Conservation (phyloP, 2,329 filamentous ascomycete species). For the Knoxdaviesia proteae region DNA sequence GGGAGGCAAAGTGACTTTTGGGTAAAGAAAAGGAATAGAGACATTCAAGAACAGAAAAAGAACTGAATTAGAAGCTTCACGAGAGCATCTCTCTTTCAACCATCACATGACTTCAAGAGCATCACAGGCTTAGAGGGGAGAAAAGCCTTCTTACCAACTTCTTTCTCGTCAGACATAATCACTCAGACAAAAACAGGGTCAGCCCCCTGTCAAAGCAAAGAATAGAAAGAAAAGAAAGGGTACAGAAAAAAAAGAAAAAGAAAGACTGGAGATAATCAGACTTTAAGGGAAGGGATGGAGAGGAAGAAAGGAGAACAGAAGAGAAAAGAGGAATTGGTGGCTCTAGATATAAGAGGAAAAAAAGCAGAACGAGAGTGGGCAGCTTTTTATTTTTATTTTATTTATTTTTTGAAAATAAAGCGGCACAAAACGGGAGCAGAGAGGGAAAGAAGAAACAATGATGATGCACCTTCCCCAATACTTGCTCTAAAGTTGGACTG, state of each 20-base stretch:
- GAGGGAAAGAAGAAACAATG: no score
- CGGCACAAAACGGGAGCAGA: no score
- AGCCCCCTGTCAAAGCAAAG: neutral
- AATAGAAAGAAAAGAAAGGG: neutral
- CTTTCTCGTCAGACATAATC: slow-evolving; percentile 22
- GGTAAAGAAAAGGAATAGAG: no score
- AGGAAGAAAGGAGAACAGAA: neutral
- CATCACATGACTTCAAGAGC: no score
- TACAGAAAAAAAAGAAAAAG: neutral
- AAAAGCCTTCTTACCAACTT: slow-evolving; percentile 16
- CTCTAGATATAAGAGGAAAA: neutral
- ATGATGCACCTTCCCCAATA: no score
- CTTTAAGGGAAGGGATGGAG: neutral
- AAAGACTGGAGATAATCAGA: neutral
- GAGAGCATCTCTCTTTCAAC: neutral
- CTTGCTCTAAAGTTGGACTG: no score
- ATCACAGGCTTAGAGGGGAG: no score
- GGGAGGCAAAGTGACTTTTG: no score
- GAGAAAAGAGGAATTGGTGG: neutral
- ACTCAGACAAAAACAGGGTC: no score
- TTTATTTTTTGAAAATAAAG: no score
- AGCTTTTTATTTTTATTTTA: no score
- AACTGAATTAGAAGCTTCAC: neutral
- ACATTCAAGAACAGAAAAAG: neutral
- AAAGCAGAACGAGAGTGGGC: neutral